phyloP scores from a whole-genome alignment of 2,329 filamentous ascomycete genomes.

The Periglandula ipomoeae region DNA sequence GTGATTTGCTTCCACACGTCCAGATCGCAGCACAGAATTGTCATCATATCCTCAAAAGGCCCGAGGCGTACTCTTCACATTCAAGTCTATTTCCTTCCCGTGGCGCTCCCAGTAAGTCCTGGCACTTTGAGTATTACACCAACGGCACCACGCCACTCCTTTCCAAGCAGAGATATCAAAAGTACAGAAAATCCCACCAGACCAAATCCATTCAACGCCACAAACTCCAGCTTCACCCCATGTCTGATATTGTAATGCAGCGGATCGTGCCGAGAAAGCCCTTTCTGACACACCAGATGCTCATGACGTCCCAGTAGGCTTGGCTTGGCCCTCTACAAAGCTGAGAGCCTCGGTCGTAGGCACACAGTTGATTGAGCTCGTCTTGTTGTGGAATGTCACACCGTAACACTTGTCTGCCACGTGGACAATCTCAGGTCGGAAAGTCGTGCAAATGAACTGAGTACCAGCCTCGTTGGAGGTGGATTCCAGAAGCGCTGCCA shows the following conservation, averaged over 20 bases:
- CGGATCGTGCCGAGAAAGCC: too few species aligned
- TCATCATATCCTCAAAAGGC: neutral
- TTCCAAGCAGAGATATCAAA: neutral
- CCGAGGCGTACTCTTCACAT: neutral
- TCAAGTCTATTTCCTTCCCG: neutral
- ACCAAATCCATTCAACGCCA: neutral
- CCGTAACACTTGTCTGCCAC: conserved; percentile 98
- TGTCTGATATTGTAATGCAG: too few species aligned
- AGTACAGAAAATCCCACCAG: neutral
- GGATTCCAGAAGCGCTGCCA: conserved; percentile 77
- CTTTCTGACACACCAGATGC: neutral
- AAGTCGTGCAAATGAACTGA: conserved; percentile 97
- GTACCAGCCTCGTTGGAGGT: conserved; percentile 59
- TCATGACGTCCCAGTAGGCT: conserved; percentile 18
- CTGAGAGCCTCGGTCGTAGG: conserved; percentile 77
- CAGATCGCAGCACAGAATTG: too few species aligned
- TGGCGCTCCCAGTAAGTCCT: neutral
- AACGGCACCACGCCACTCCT: neutral
- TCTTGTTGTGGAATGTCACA: conserved; percentile 89
- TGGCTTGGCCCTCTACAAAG: conserved; percentile 80
- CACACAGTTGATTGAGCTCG: conserved; percentile 87
- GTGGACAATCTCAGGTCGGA: conserved; percentile 90
- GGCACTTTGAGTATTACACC: neutral
- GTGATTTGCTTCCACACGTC: too few species aligned
- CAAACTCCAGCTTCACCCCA: neutral